These are phyloP conservation scores for Aspergillus persii DNA, from an alignment of 2,329 filamentous ascomycete genomes.

Conservation along the genomic window DNA sequence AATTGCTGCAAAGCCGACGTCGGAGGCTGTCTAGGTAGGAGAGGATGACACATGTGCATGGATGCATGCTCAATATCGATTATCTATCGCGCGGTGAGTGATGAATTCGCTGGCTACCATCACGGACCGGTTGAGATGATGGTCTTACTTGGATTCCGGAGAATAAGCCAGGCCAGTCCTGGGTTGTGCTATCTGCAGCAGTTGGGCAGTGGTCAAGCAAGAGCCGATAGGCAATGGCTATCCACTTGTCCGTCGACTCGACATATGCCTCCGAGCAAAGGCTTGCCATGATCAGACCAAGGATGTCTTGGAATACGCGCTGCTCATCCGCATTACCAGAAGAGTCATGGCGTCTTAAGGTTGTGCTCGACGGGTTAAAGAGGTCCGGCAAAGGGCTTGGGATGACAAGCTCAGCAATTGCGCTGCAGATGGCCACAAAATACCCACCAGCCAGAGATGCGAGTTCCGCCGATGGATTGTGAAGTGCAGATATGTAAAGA, in stretches of 20 bases:
- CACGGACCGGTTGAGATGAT: not conserved
- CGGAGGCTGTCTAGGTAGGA: conserved; percentile 26
- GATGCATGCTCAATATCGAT: conserved; percentile 33
- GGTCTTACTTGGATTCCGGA: conserved; percentile 25
- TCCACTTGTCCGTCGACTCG: conserved; percentile 28
- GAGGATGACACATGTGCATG: conserved; percentile 31
- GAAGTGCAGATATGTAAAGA: conserved; percentile 30
- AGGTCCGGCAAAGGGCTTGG: conserved; percentile 3
- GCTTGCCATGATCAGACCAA: conserved; percentile 31
- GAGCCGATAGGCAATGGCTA: conserved; percentile 29
- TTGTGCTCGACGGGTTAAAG: not conserved
- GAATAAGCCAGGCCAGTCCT: conserved; percentile 26
- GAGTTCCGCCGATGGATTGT: conserved; percentile 19
- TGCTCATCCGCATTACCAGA: conserved; percentile 6
- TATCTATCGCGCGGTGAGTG: conserved; percentile 12
- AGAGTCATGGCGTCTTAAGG: not conserved
- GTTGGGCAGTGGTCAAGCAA: conserved; percentile 26
- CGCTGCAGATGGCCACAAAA: conserved; percentile 24
- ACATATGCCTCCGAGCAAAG: conserved; percentile 30
- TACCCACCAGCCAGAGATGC: conserved; percentile 21
- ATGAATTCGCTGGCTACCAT: not conserved
- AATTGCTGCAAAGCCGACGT: conserved; percentile 18
- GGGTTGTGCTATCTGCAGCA: conserved; percentile 7
- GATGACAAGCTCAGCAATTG: conserved; percentile 24
- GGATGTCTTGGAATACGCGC: conserved; percentile 25